Evolutionary conservation across 768 basidiomycete species (phyloP).

Genomic region (Cystofilobasidium bisporidii): DNA sequence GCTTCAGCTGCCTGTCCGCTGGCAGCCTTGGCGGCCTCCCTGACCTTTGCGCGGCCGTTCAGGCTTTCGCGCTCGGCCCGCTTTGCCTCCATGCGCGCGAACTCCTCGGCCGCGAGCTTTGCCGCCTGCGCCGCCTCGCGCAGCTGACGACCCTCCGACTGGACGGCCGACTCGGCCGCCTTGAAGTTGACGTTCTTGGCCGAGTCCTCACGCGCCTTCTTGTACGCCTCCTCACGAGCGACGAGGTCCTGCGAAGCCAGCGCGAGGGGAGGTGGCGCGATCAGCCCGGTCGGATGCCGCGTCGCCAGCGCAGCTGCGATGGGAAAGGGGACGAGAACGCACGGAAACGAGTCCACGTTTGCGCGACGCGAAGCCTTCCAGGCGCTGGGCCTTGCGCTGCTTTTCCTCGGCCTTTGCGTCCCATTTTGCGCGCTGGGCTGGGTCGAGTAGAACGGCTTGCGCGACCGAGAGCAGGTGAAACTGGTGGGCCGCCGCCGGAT

Average conservation of each 20-base stretch:
- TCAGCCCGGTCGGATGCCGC: no score
- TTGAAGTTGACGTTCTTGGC: not conserved
- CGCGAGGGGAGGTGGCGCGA: not conserved
- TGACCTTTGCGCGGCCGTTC: not conserved
- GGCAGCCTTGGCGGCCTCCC: not conserved
- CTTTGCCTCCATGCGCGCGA: conserved; percentile 13
- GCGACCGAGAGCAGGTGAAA: conserved; percentile 28
- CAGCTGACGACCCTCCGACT: conserved; percentile 23
- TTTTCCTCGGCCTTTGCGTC: conserved; percentile 22
- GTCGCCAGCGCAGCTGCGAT: no score
- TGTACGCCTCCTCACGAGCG: conserved; percentile 25
- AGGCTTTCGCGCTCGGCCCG: conserved; percentile 1
- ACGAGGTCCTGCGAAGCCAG: conserved; percentile 17
- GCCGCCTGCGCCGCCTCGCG: conserved; percentile 26
- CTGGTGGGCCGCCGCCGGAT: conserved; percentile 27
- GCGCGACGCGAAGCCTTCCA: conserved; percentile 12
- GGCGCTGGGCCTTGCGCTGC: not conserved
- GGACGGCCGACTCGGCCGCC: conserved; percentile 20
- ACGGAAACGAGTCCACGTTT: conserved; percentile 24
- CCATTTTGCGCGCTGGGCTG: conserved; percentile 14
- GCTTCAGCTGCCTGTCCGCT: no score
- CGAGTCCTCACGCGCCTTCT: conserved; percentile 9
- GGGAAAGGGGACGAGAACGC: conserved; percentile 2
- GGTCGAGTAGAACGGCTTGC: conserved; percentile 25
- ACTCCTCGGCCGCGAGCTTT: conserved; percentile 15